Percentiles rank a stretch among this genome's conserved stretches.
These are phyloP conservation scores for Lecanicillium sp. DNA, from an alignment of 2,329 filamentous ascomycete species.

Conservation along the genomic window DNA sequence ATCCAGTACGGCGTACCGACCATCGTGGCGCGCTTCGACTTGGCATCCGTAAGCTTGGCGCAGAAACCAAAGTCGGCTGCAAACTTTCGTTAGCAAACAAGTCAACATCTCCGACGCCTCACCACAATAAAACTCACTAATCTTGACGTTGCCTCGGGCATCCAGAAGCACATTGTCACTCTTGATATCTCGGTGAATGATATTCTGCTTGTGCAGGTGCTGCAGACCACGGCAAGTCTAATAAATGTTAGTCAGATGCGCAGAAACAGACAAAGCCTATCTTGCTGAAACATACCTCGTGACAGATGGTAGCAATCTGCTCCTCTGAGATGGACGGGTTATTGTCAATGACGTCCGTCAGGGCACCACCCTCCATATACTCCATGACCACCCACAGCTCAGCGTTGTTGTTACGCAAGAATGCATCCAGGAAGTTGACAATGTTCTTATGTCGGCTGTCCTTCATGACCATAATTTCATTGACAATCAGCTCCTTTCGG, in stretches of 20 bases:
- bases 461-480: conserved; percentile 99
- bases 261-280: too few relatives aligned
- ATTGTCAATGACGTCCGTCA: conserved; percentile 98
- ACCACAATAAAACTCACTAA: conserved; percentile 56
- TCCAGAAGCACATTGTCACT: conserved; percentile 96
- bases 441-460: conserved; percentile 97
- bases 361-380: conserved; percentile 96
- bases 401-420: conserved; percentile 86
- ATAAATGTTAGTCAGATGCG: conserved; percentile 13
- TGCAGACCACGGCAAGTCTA: conserved; percentile 94
- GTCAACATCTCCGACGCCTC: conserved; percentile 2
- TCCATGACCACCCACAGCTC: conserved; percentile 99
- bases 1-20: conserved; percentile 99
- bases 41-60: conserved; percentile 93
- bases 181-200: conserved; percentile 99
- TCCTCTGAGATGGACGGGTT: conserved; percentile 90
- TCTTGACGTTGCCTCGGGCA: conserved; percentile 92
- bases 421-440: conserved; percentile 97
- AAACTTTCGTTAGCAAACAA: conserved; percentile 22
- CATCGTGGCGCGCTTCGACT: conserved; percentile 97
- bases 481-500: conserved; percentile 95
- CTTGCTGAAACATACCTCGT: conserved; percentile 75
- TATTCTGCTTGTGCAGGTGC: conserved; percentile 90
- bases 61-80: conserved; percentile 99
- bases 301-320: conserved; percentile 94